phyloP scores from a whole-genome alignment of 148 eudicot genomes.

The Simmondsia chinensis region DNA sequence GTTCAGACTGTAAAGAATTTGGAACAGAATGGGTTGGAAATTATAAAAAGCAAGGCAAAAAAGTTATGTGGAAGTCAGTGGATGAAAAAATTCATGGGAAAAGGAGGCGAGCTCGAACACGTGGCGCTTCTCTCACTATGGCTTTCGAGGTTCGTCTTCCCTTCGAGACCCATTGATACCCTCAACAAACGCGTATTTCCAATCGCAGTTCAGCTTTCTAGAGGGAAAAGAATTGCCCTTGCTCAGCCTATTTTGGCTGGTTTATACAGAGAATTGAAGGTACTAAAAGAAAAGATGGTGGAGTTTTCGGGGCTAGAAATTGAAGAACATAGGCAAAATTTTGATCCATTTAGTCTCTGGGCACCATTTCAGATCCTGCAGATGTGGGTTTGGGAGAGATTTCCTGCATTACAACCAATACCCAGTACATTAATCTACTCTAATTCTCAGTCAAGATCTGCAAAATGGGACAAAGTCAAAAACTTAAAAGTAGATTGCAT shows the following conservation, averaged over 20 bases:
- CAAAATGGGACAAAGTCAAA: constrained; percentile 28
- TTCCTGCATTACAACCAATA: constrained; percentile 24
- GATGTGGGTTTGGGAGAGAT: constrained; percentile 58
- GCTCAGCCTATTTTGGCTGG: constrained; percentile 34
- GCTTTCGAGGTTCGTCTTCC: constrained; percentile 39
- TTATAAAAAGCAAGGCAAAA: neutral
- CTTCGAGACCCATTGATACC: neutral
- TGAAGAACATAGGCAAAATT: neutral
- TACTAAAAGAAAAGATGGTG: constrained; percentile 12
- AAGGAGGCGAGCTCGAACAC: constrained; percentile 20
- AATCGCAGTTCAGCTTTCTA: constrained; percentile 26
- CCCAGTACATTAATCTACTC: constrained; percentile 5
- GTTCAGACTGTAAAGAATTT: constrained; percentile 11
- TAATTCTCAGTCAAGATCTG: constrained; percentile 28
- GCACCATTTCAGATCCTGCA: constrained; percentile 33
- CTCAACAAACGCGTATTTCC: constrained; percentile 7
- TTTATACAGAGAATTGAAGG: constrained; percentile 32
- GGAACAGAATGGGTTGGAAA: neutral
- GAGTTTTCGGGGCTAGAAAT: neutral
- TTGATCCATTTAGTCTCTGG: constrained; percentile 11
- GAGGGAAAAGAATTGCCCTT: constrained; percentile 26
- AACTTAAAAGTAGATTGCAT: constrained; percentile 5
- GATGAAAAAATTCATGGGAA: constrained; percentile 20
- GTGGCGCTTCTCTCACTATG: constrained; percentile 39
- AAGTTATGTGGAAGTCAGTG: neutral